A percentile compares a stretch with the other conserved stretches of the same genome.
These are phyloP conservation scores for Chaetomidium leptoderma DNA, from an alignment of 495 filamentous ascomycete species.

Conservation along the genomic window DNA sequence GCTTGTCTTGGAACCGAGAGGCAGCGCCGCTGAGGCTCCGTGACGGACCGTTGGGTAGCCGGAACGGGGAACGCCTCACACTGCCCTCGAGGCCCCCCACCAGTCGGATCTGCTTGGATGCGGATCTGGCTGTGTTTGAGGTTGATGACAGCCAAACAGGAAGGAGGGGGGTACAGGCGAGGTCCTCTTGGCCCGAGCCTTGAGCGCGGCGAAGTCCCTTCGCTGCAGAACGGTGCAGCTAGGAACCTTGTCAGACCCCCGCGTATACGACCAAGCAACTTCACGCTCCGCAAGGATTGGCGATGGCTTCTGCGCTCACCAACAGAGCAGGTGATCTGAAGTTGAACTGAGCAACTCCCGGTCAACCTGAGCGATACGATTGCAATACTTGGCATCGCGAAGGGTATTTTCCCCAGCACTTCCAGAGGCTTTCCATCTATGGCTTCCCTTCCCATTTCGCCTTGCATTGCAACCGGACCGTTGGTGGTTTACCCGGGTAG, in stretches of 20 bases:
- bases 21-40: constrained; percentile 5
- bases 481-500: constrained; percentile 26
- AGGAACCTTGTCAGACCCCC: constrained; percentile 8
- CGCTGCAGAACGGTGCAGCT: neutral
- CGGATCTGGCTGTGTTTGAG: constrained; percentile 18
- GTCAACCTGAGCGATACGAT: too few relatives aligned
- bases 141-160: constrained; percentile 19
- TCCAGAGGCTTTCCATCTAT: neutral
- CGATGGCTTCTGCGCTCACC: neutral
- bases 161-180: constrained; percentile 10
- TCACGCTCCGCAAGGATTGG: neutral
- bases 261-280: constrained; percentile 13
- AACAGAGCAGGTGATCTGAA: neutral
- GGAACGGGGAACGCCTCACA: neutral
- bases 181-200: neutral
- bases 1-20: neutral
- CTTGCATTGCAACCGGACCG: constrained; percentile 9
- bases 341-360: neutral
- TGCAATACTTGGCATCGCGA: neutral
- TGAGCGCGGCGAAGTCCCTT: constrained; percentile 8
- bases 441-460: neutral
- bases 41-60: neutral
- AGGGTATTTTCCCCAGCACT: too few relatives aligned
- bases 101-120: neutral
- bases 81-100: neutral